Percentiles rank a stretch among this genome's conserved stretches.
Conservation (phyloP, 108 stramenopile species). For the Cyclostephanos tholiformis region DNA sequence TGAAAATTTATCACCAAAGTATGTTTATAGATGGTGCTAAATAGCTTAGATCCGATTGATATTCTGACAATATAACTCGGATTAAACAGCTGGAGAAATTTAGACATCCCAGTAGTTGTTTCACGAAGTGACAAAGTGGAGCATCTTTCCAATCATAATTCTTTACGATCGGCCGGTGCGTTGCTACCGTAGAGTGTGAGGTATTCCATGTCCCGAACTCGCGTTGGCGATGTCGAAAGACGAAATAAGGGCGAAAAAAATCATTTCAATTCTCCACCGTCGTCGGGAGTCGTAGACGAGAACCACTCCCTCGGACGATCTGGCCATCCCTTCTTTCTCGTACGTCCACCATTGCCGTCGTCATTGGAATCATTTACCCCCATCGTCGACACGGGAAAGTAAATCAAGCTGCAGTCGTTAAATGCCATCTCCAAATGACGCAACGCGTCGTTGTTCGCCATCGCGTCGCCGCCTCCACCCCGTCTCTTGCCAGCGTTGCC, state of each 20-base stretch:
- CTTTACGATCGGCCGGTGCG: too few species aligned
- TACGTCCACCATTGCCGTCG: background rate
- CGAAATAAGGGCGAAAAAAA: background rate
- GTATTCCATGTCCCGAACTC: too few species aligned
- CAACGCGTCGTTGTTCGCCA: constrained; percentile 28
- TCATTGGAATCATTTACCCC: background rate
- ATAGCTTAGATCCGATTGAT: too few species aligned
- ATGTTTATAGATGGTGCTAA: too few species aligned
- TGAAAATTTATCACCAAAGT: too few species aligned
- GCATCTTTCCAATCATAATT: too few species aligned
- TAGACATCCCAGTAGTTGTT: too few species aligned
- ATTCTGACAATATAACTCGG: too few species aligned
- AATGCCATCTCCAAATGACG: constrained; percentile 46
- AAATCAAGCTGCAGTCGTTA: constrained; percentile 56
- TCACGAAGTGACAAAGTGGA: too few species aligned
- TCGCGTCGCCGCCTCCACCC: background rate
- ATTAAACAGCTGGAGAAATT: too few species aligned
- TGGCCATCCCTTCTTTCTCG: background rate
- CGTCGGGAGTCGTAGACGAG: background rate
- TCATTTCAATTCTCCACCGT: constrained; percentile 4
- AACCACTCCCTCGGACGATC: constrained; percentile 13
- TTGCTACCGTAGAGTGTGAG: too few species aligned
- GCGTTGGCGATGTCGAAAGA: too few species aligned
- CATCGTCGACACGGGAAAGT: constrained; percentile 12
- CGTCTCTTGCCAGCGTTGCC: constrained; percentile 12